Base-by-base conservation (phyloP, 768 basidiomycete genomes). In the Suillus subaureus region DNA sequence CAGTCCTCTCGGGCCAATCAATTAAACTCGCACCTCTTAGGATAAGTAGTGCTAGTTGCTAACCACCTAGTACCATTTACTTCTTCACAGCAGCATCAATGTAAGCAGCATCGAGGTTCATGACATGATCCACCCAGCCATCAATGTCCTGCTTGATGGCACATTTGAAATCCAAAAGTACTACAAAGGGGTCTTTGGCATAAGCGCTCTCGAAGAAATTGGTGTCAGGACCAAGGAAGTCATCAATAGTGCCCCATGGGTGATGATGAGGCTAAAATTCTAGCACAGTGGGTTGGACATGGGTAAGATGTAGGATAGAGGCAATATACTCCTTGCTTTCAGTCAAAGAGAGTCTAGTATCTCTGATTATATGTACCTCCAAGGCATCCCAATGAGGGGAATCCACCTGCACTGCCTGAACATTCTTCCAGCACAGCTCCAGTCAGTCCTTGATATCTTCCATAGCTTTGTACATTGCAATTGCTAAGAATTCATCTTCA, bases 141-240 rank as follows among this genome's bases (percentile, higher is more conserved):
- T 78, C 75, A 7, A 83, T 69, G 23, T 64, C 64, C 8, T 71
- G 64, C 37, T 72, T 67, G 56, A 82, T 74, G 18, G 73, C 67
- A 13, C 51, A 61, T 67, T 83, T 82, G 43, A 83, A 75, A 64
- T 83, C 83, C 11, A 70, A 76, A 0, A 83, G 73, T 2, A 74
- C 65, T 42, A 69, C 3, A 62, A 60, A 57, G 12, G 70, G 68
- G 3, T 71, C 70, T 0, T 28, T 12, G 6, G 18, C 4, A 37
- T 66, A 71, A 2, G 67, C 65, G 6, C 40, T 47, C 6, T 61
- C 51, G 69, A 73, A 70, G 57, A 73, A 71, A 3, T 18, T 51
- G 8, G 64, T 62, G 35, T 66, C 62, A 1, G 39, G 37, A 39
- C 66, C 67, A 4, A 73, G 61, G 43, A 73, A 73, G 23, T 73